These are phyloP conservation scores for Hyphodiscus sp. DNA, from an alignment of 2,329 filamentous ascomycete species.

Conservation along the genomic window DNA sequence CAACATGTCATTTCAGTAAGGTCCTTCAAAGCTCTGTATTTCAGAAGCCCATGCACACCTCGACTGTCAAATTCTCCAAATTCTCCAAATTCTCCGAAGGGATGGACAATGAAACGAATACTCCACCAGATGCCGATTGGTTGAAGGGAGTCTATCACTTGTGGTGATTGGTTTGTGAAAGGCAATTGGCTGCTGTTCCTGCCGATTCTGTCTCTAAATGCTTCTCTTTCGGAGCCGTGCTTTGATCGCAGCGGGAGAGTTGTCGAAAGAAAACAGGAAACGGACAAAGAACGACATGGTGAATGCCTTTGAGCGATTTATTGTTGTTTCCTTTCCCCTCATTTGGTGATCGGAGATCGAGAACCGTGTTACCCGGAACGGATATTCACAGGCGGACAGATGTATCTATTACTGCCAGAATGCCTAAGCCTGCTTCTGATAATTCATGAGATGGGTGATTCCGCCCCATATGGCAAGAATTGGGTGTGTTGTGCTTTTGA, in stretches of 20 bases:
- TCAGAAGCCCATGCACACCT: too few relatives aligned
- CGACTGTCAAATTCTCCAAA: too few relatives aligned
- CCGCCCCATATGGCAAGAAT: neutral
- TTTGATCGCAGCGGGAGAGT: slow-evolving; percentile 6
- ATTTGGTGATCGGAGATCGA: neutral
- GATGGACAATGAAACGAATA: neutral
- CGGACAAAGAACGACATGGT: neutral
- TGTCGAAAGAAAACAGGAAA: neutral
- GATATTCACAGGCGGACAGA: neutral
- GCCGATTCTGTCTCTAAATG: neutral
- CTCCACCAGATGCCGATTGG: slow-evolving; percentile 1
- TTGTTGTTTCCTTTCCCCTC: neutral
- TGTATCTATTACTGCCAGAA: neutral
- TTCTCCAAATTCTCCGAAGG: too few relatives aligned
- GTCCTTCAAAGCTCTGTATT: too few relatives aligned
- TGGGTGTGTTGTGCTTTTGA: neutral
- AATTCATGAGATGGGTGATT: neutral
- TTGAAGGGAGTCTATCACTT: neutral
- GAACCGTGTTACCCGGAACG: neutral
- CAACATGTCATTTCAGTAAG: too few relatives aligned
- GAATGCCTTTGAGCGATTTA: neutral
- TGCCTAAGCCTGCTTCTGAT: neutral
- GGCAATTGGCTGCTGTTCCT: slow-evolving; percentile 6
- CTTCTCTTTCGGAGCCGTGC: neutral
- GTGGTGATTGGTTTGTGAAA: slow-evolving; percentile 7